Percentiles rank a stretch among this genome's conserved stretches.
phyloP scores from a whole-genome alignment of 2,329 filamentous ascomycete species.

The Penicillium verrucosum region DNA sequence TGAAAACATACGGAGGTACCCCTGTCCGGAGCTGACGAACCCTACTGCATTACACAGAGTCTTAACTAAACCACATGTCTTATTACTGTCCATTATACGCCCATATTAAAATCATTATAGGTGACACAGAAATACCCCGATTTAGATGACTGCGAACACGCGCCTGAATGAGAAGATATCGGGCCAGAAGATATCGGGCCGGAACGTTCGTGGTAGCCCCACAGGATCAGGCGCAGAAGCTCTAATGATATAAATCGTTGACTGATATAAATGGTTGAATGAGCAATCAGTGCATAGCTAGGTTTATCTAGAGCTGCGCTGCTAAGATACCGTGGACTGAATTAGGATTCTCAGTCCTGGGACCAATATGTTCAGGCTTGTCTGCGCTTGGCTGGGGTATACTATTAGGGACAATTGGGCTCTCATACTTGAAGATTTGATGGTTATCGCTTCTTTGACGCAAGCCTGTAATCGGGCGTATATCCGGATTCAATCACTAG shows the following conservation, averaged over 20 bases:
- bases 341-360: neutral
- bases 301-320: neutral
- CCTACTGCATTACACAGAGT: neutral
- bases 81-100: neutral
- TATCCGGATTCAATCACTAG: neutral
- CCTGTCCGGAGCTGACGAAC: conserved; percentile 1
- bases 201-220: neutral
- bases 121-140: neutral
- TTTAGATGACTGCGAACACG: neutral
- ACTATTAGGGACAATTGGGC: neutral
- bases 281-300: neutral
- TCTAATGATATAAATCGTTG: neutral
- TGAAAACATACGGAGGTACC: neutral
- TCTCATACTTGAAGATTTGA: neutral
- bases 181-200: neutral
- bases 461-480: neutral
- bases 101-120: neutral
- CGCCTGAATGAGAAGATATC: neutral
- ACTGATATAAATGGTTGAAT: neutral
- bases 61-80: neutral
- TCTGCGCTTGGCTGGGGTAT: neutral
- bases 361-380: neutral
- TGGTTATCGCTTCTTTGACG: neutral
- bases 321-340: too few relatives aligned
- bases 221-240: too few relatives aligned